A percentile compares a stretch with the other conserved stretches of the same genome.
Evolutionary conservation across 345 rosid species (phyloP).

Genomic region (Dipteronia dyeriana): DNA sequence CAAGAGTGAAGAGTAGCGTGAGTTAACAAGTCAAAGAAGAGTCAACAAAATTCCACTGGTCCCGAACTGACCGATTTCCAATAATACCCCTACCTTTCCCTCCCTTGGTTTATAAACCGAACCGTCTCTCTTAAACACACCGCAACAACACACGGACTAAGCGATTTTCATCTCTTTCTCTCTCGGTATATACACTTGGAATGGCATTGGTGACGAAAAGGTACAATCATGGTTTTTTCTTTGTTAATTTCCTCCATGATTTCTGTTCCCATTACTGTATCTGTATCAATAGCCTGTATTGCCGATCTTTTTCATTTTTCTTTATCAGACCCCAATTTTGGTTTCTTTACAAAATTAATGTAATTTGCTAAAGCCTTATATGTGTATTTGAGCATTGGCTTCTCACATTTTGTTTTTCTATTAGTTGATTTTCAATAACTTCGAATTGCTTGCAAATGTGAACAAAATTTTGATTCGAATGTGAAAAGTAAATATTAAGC

Average conservation of each 20-base stretch:
- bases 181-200: not conserved
- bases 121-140: not conserved
- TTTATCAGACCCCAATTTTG: not conserved
- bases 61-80: not conserved
- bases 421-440: too few relatives aligned
- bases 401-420: not conserved
- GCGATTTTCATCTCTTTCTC: not conserved
- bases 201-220: slow-evolving; percentile 15
- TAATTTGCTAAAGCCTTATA: too few relatives aligned
- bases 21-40: not conserved
- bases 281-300: not conserved
- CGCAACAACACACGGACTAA: not conserved
- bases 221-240: not conserved
- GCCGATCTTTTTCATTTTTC: not conserved
- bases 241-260: not conserved
- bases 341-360: too few relatives aligned
- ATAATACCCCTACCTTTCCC: slow-evolving; percentile 11
- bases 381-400: not conserved
- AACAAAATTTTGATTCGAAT: too few relatives aligned
- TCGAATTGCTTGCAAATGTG: too few relatives aligned
- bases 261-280: not conserved
- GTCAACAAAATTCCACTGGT: not conserved
- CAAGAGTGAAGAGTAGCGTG: too few relatives aligned
- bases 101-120: not conserved
- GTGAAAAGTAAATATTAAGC: too few relatives aligned